Base-by-base conservation (phyloP, 306 rosid species). In the Citrullus mucosospermus region DNA sequence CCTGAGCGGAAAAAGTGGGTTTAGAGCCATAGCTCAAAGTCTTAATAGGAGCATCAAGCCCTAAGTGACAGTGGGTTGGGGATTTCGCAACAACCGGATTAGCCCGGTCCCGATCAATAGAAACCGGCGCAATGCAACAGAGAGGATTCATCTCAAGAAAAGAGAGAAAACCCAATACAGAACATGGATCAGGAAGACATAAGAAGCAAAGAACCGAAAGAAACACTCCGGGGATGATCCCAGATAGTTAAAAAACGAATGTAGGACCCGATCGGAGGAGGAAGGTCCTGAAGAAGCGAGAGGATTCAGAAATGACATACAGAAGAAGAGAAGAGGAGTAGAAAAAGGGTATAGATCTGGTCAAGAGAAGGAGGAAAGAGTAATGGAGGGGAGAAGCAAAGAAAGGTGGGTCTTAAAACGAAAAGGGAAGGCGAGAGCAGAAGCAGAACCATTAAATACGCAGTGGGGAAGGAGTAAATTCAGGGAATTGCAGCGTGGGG, bases 91-190 rank as follows among this genome's bases (percentile, higher is more conserved):
- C 90, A 3, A 85, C 89, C 9, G 89, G 84, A 80, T 83, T 86
- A 1, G 84, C 59, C 73, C 90, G 82, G 85, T 95, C 97, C 76
- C 98, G 90, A 83, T 95, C 97, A 89, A 95, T 90, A 71, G 99
- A 95, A 73, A 95, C 99, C 77, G 99, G 99, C 48, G 99, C 99
- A 95, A 95, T 95, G 99, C 99, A 95, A 96, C 99, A 95, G 25
- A 95, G 88, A 9, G 99, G 99, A 85, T 95, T 95, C 99, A 93
- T 93, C 60, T 51, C 14, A 38, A 51, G 15, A 72, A 77, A 74
- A 22, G 39, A 30, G 43, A 60, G 41, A 12, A 60, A 28, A 36
- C 67, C 30, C 32, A 71, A 48, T 69, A 25, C 13, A 75, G 53
- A 53, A 22, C 80, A 51, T 71, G 80, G 80, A 80, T 82, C 81